Base-by-base conservation (phyloP, 2,329 filamentous ascomycete species). In the Gnomoniopsis smithogilvyi region DNA sequence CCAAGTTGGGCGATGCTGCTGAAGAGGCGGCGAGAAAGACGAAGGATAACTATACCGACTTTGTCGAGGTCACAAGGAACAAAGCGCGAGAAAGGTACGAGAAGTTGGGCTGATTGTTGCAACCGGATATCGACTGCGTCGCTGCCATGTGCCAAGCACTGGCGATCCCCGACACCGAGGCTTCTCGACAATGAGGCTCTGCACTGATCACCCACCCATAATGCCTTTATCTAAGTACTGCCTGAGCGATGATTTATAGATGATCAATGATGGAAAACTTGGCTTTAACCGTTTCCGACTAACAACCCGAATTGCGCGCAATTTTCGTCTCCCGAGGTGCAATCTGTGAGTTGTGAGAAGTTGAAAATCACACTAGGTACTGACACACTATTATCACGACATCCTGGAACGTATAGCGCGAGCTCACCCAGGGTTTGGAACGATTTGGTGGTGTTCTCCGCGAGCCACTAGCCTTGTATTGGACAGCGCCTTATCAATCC, bases 1-100 rank as follows among this genome's bases (percentile, higher is more conserved):
- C 85, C n/a, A 87, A 87, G 67, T 72, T 89, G 41, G 88, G 88
- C 14, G 87, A 91, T 71, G 88, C 88, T 30, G 78, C 79, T 8
- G 80, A 85, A 67, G 78, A 89, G 67, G 87, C 87, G 24, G 81
- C 82, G 62, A 77, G 82, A 63, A 81, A 82, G 67, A 89, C 86
- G 3, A 81, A 78, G 67, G 81, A 82, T 43, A 79, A 75, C 43
- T 88, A 87, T 64, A 74, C 78, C 0, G 84, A 83, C 55, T 90
- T 90, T 67, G 76, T 89, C 56, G 82, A 81, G 62, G 82, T 83
- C 66, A 85, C 84, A 24, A 85, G 85, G 69, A 86, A 89, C 56
- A 83, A 82, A 70, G 87, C 87, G 1, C 80, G 87, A 66, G 84
- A 89, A 69, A 77, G 88, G 63, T 90, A 85, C 66, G 83, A 85